Evolutionary conservation across 2,329 filamentous ascomycete species (phyloP), one percentile per base, ranked within the genome.

Genomic region (Phaeosphaeria sp.): DNA sequence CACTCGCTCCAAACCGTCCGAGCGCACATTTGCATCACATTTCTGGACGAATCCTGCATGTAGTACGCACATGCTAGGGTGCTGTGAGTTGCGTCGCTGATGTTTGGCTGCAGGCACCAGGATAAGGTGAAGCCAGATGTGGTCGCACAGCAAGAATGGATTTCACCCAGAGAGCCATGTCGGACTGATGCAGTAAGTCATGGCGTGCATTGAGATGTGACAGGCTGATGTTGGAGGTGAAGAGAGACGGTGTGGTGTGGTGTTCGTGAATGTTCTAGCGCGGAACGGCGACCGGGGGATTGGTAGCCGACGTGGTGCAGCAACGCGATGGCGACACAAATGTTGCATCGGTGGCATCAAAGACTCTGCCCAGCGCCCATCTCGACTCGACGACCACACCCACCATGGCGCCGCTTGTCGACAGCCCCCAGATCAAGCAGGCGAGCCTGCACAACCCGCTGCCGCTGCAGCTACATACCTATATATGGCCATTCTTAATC

Each of bases 401-500:
- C 30, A 73, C 63, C 56, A 76, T 75, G 74, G 64, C 65, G 56
- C 88, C 89, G 77, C 90, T 99, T 79, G 93, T 98, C 78, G 91
- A 96, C 81, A 94, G 92, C 80, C 81, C 89, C 68, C 92, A 97
- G 84, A 96, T 99, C 78, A 87, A 91, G 83, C 85, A 89, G 76
- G 91, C 95, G 65, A 90, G 92, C 76, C 86, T 99, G 68, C 89
- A 97, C 79, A 93, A 92, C 72, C 93, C 94, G 62, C 86, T 97
- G 64, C 88, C 93, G 33, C 79, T 90, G 63, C 87, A 90, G 74
- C 83, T 96, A 60, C 94, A 97, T 78, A 82, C 91, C 68, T 99
- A 99, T 77, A 80, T 97, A 69, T 97, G 92, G 92, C 95, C 95
- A 0, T 99, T 97, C 74, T 82, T 89, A 59, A 88, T 97, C 67